Percentiles rank a stretch among this genome's conserved stretches.
Evolutionary conservation across 208 protist genomes (phyloP).

Genomic region (Leptomonas pyrrhocoris): DNA sequence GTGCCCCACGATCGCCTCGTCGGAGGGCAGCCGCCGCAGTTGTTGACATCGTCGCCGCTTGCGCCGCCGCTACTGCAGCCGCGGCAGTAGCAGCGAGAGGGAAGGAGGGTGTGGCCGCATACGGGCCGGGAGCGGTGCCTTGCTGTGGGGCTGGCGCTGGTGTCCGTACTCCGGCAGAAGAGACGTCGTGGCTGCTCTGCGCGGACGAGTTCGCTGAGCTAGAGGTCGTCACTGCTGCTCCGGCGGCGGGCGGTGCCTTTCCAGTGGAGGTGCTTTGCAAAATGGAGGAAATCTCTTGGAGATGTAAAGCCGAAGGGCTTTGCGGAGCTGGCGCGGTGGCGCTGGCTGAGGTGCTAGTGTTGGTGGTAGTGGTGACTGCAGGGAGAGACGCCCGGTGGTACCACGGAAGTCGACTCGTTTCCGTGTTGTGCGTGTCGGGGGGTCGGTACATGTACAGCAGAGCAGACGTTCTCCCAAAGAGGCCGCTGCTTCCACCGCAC

Average conservation of each 20-base stretch:
- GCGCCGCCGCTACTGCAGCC: background rate
- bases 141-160: too few species aligned
- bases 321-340: constrained; percentile 1
- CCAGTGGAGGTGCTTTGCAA: background rate
- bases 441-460: constrained; percentile 55
- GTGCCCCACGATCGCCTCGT: constrained; percentile 19
- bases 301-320: constrained; percentile 4
- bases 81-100: background rate
- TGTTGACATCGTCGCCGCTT: background rate
- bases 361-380: background rate
- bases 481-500: background rate
- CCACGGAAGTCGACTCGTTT: constrained; percentile 58
- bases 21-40: constrained; percentile 6
- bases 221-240: constrained; percentile 3
- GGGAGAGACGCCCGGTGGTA: constrained; percentile 27
- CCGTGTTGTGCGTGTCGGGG: constrained; percentile 53
- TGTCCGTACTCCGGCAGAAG: background rate
- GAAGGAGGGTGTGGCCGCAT: background rate
- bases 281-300: constrained; percentile 22
- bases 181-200: background rate
- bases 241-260: background rate
- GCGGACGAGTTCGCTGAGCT: background rate
- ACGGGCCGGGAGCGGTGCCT: too few species aligned
- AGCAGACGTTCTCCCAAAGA: background rate
- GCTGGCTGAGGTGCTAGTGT: background rate